Base-by-base conservation (phyloP, 177 flowering plant genomes). In the Tripterygium wilfordii region DNA sequence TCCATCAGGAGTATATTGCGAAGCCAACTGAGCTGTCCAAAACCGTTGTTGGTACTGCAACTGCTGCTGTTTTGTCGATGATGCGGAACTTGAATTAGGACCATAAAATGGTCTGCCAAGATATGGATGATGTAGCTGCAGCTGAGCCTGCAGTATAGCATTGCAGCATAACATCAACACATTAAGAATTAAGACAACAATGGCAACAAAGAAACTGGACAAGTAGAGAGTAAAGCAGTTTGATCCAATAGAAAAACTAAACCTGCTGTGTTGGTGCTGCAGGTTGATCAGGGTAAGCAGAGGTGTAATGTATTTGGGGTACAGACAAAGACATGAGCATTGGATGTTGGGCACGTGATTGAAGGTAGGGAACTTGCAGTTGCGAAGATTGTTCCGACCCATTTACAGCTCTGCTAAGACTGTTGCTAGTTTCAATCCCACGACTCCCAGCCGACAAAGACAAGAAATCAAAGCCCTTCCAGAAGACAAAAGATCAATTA, bases 381-480 rank as follows among this genome's bases (percentile, higher is more conserved):
- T 64, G 70, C 10, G 64, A 15, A 1, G 46, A 39, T 28, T 66
- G 45, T 36, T 65, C 79, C 44, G 53, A 28, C 12, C 53, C 44
- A 19, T 54, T 49, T 50, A 51, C 68, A 15, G 20, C 17, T 37
- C 47, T 49, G 35, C 40, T 53, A 26, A 13, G 51, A n/a, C 63
- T 28, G 33, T 36, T 42, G 21, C 24, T 51, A 44, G 42, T 47
- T 44, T 73, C 62, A 32, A 57, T 5, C 19, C 60, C 63, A 37
- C 56, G 61, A 39, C 51, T 54, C 26, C 73, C 74, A 31, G 76
- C 20, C 8, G 71, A 69, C 63, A 81, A 54, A 8, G 88, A 72
- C 38, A 77, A 56, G 65, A 79, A 76, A 61, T 79, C 70, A 26
- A 49, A 65, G 60, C 51, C 65, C 96, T 83, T 76, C 56, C 10